Percentiles rank a stretch among this genome's conserved stretches.
These are phyloP conservation scores for Naganishia liquefaciens DNA, from an alignment of 1,284 basidiomycete genomes.

Conservation along the genomic window DNA sequence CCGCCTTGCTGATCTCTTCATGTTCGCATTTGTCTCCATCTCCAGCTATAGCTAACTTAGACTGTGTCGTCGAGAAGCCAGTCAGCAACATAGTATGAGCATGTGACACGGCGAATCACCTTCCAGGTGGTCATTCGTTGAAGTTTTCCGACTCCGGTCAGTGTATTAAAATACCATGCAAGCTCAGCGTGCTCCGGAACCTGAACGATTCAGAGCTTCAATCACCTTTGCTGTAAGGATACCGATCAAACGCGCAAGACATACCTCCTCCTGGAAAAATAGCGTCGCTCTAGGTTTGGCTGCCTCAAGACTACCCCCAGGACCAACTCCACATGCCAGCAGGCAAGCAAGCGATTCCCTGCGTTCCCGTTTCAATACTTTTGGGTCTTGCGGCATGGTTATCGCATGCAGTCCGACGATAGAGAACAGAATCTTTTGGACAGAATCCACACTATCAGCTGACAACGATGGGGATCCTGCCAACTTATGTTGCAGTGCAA, in stretches of 20 bases:
- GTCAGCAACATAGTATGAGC: neutral
- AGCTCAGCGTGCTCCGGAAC: constrained; percentile 82
- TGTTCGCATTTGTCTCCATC: constrained; percentile 66
- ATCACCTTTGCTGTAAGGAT: too few relatives aligned
- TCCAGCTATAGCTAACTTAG: constrained; percentile 24
- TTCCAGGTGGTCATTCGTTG: constrained; percentile 96
- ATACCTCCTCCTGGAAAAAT: constrained; percentile 85
- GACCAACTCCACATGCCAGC: constrained; percentile 82
- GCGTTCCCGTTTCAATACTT: constrained; percentile 63
- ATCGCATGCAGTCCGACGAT: constrained; percentile 91
- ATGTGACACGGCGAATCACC: constrained; percentile 54
- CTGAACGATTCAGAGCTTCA: constrained; percentile 56
- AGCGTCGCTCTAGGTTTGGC: constrained; percentile 58
- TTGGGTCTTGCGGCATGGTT: constrained; percentile 82
- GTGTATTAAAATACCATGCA: constrained; percentile 86
- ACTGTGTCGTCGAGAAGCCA: constrained; percentile 5
- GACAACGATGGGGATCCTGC: constrained; percentile 32
- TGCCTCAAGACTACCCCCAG: constrained; percentile 44
- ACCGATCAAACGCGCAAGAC: constrained; percentile 39
- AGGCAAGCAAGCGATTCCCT: constrained; percentile 79
- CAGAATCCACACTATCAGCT: constrained; percentile 59
- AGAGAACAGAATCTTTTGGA: constrained; percentile 66
- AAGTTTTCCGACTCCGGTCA: constrained; percentile 78
- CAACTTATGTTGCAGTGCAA: constrained; percentile 44
- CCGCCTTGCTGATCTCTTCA: constrained; percentile 69